Base-by-base conservation (phyloP, 2,329 filamentous ascomycete species). In the Trichoderma sp. region DNA sequence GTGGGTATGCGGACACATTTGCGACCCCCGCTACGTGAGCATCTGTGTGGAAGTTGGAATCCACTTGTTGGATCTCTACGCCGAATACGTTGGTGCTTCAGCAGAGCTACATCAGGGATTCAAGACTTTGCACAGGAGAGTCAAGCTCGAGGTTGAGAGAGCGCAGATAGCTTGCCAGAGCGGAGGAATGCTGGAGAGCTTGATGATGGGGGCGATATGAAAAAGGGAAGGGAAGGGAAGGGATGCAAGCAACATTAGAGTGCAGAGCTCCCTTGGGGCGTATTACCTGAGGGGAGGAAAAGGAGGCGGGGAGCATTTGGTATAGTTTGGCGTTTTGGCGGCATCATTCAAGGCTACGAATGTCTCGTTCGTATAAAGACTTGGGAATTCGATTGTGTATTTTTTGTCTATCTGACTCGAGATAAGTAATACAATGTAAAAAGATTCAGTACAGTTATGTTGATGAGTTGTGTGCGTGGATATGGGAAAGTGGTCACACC, bases 51-150 rank as follows among this genome's bases (percentile, higher is more conserved):
- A 98, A 81, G 89, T 96, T 26, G 91, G 92, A 18, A 88, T 97
- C 77, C 87, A 94, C 72, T 85, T 98, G 43, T 84, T 98, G 24
- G 95, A 99, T 78, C 84, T 98, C 47, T 99, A 98, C 80, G 90
- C 92, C 34, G 91, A 93, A 79, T 92, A 94, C 76, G 86, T 94
- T 28, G 92, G 89, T 2, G 90, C 90, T 64, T 94, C 92, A 43
- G 86, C 88, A 7, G 90, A 93, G 79, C 87, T 98, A 71, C 90
- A 93, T 73, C 86, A 86, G 64, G 86, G 91, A 63, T 90, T 98
- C 77, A 86, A 89, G 76, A 86, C 85, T 63, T 84, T 98, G 74
- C 90, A 92, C 79, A 84, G 87, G 60, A 86, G 91, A 51, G 95
- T 98, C 24, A 87, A 89, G 74, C 84, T 88, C 53, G 93, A 96